Evolutionary conservation across 805 yeast genomes (phyloP).

Genomic region (Yarrowia divulgata): DNA sequence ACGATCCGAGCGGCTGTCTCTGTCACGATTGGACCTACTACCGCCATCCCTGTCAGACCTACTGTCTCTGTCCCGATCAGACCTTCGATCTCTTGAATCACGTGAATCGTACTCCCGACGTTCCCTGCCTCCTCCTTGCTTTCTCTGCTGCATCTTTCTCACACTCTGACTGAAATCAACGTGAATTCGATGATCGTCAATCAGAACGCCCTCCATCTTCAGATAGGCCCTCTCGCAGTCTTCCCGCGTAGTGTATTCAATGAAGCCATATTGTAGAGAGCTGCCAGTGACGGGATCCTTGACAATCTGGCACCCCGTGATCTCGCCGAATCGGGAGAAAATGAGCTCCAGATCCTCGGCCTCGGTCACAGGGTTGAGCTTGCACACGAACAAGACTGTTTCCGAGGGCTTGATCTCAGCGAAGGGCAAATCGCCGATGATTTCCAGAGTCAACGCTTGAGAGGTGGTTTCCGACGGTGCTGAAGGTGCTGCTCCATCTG

Average conservation of each 20-base stretch:
- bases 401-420: conserved; percentile 69
- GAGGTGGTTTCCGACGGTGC: conserved; percentile 46
- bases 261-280: conserved; percentile 68
- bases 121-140: conserved; percentile 1
- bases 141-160: conserved; percentile 12
- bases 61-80: not conserved
- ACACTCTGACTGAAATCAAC: conserved; percentile 73
- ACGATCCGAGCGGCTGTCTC: too few species aligned
- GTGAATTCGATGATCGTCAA: conserved; percentile 68
- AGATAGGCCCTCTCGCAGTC: conserved; percentile 69
- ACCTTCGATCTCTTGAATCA: not conserved
- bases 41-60: not conserved
- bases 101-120: not conserved
- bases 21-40: too few species aligned
- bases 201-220: conserved; percentile 66
- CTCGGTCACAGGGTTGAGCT: conserved; percentile 67
- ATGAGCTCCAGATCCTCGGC: conserved; percentile 62
- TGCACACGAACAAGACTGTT: conserved; percentile 66
- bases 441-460: conserved; percentile 67
- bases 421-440: conserved; percentile 68
- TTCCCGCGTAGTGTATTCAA: conserved; percentile 58
- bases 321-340: conserved; percentile 67
- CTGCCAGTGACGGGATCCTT: conserved; percentile 57
- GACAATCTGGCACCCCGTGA: conserved; percentile 60
- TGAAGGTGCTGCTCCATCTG: not conserved